Conservation (phyloP, 441 rosid species). For the Melastoma candidum region DNA sequence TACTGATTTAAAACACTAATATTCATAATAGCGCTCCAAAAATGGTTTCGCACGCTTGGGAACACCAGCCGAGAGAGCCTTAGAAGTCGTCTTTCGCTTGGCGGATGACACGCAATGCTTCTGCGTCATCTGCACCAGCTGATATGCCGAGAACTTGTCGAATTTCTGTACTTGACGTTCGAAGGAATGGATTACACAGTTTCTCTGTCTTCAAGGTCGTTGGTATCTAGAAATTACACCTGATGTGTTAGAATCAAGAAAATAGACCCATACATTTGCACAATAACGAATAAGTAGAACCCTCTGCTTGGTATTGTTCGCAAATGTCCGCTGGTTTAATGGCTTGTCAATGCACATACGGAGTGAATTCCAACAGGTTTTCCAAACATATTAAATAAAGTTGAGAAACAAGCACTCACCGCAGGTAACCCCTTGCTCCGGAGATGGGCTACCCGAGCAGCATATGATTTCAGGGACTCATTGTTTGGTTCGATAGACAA, state of each 20-base stretch:
- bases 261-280: no score
- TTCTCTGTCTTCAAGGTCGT: slow-evolving; percentile 74
- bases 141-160: slow-evolving; percentile 50
- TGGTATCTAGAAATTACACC: slow-evolving; percentile 45
- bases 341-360: background rate
- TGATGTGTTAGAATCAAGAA: no score
- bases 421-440: slow-evolving; percentile 77
- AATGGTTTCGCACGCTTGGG: no score
- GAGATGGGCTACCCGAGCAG: slow-evolving; percentile 66
- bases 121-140: slow-evolving; percentile 46
- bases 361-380: background rate
- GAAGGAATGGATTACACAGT: slow-evolving; percentile 89
- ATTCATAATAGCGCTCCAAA: no score
- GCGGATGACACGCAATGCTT: slow-evolving; percentile 55
- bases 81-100: slow-evolving; percentile 72
- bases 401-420: slow-evolving; percentile 28
- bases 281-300: no score
- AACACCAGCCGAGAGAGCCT: slow-evolving; percentile 1
- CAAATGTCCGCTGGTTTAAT: background rate
- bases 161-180: slow-evolving; percentile 61
- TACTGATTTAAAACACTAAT: no score
- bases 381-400: slow-evolving; percentile 3
- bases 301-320: no score
- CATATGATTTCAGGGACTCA: slow-evolving; percentile 68
- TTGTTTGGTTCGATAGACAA: slow-evolving; percentile 84